Conservation (phyloP, 139 green algal species). For the Auxenochlorella pyrenoidosa region DNA sequence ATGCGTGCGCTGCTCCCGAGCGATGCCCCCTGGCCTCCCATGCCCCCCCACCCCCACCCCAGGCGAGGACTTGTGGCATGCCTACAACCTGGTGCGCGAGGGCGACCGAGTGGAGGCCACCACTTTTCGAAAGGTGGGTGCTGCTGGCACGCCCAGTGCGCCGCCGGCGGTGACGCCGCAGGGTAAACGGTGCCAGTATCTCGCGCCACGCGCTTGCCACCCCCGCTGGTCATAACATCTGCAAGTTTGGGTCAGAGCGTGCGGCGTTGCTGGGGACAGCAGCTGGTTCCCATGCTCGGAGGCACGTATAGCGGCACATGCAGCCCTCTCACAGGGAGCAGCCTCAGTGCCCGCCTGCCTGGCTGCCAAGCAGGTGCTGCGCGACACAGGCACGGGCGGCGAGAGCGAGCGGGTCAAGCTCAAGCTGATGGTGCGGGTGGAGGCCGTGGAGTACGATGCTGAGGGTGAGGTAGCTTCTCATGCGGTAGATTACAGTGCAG, state of each 20-base stretch:
- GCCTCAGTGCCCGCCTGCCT: conserved; percentile 29
- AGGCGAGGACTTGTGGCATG: conserved; percentile 95
- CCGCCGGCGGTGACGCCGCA: too few relatives aligned
- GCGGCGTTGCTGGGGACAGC: too few relatives aligned
- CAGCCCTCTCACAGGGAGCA: too few relatives aligned
- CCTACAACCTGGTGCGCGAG: conserved; percentile 67
- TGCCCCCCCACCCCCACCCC: conserved; percentile 4
- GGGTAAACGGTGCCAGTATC: too few relatives aligned
- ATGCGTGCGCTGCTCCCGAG: too few relatives aligned
- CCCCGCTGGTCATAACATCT: too few relatives aligned
- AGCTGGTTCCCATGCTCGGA: too few relatives aligned
- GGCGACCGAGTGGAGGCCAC: conserved; percentile 73
- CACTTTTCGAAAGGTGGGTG: conserved; percentile 75
- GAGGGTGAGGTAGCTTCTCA: conserved; percentile 77
- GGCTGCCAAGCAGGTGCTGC: conserved; percentile 57
- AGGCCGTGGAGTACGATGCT: conserved; percentile 88
- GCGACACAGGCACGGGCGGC: conserved; percentile 62
- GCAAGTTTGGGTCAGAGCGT: too few relatives aligned
- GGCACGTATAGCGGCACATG: too few relatives aligned
- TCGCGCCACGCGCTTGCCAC: too few relatives aligned
- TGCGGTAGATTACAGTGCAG: too few relatives aligned
- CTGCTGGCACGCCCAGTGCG: too few relatives aligned
- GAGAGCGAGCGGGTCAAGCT: conserved; percentile 86
- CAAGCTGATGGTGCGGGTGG: conserved; percentile 81
- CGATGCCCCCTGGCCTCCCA: conserved; percentile 16